These are phyloP conservation scores for Syncephalastrum monosporum DNA, from an alignment of 371 early-diverging fungal genomes.

Conservation along the genomic window DNA sequence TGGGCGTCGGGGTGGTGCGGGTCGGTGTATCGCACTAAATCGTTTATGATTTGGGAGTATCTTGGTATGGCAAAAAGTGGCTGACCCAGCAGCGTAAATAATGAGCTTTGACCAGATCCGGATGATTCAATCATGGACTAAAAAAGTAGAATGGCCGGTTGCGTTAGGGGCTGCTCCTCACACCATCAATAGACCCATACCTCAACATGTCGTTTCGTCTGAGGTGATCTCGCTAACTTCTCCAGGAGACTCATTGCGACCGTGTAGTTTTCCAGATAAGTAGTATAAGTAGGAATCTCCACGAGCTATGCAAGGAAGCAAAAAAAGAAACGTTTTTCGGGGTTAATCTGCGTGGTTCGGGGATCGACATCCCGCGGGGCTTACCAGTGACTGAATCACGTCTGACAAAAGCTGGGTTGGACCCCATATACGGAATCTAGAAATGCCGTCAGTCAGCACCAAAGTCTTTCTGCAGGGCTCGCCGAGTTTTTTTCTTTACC, in stretches of 20 bases:
- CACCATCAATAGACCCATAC: constrained; percentile 3
- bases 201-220: constrained; percentile 17
- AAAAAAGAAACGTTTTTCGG: background rate
- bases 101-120: constrained; percentile 11
- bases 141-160: background rate
- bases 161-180: no score
- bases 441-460: background rate
- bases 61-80: constrained; percentile 19
- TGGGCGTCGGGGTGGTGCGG: constrained; percentile 26
- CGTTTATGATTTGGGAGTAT: constrained; percentile 16
- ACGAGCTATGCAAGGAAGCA: constrained; percentile 7
- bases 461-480: no score
- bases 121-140: constrained; percentile 13
- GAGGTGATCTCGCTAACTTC: constrained; percentile 12
- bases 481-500: constrained; percentile 8
- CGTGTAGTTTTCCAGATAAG: constrained; percentile 19
- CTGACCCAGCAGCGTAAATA: constrained; percentile 15
- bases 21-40: constrained; percentile 17
- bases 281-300: constrained; percentile 12
- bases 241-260: constrained; percentile 17
- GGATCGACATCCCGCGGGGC: background rate
- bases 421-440: constrained; percentile 29
- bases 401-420: constrained; percentile 27
- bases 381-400: constrained; percentile 18
- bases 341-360: background rate